Evolutionary conservation across 2,329 filamentous ascomycete genomes (phyloP).

Genomic region (Bipolaris victoriae): DNA sequence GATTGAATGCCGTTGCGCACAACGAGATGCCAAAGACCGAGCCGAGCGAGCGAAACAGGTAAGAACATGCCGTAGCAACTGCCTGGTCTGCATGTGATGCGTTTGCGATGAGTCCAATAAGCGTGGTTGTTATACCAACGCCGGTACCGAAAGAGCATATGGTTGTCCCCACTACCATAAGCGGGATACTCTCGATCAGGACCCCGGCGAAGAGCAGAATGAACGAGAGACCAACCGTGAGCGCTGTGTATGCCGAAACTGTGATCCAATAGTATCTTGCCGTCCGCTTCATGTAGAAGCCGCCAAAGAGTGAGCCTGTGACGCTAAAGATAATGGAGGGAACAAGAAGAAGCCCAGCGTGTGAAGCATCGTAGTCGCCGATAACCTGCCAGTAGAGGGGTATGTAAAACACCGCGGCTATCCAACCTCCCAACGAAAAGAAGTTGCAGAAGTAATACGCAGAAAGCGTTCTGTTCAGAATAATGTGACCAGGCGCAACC

Average conservation of each 20-base stretch:
- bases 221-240: slow-evolving; percentile 62
- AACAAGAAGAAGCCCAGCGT: slow-evolving; percentile 69
- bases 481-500: slow-evolving; percentile 76
- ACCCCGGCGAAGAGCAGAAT: slow-evolving; percentile 65
- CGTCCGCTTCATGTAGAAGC: slow-evolving; percentile 71
- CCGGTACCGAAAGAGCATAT: slow-evolving; percentile 62
- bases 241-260: slow-evolving; percentile 59
- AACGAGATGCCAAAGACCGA: slow-evolving; percentile 71
- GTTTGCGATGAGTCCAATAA: slow-evolving; percentile 75
- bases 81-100: slow-evolving; percentile 71
- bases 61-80: slow-evolving; percentile 77
- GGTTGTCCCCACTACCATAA: slow-evolving; percentile 64
- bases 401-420: slow-evolving; percentile 72
- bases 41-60: slow-evolving; percentile 78
- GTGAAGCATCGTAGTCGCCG: slow-evolving; percentile 66
- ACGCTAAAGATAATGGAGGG: slow-evolving; percentile 70
- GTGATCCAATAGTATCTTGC: slow-evolving; percentile 76
- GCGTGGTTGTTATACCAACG: slow-evolving; percentile 71
- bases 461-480: slow-evolving; percentile 70
- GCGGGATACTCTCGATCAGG: slow-evolving; percentile 55
- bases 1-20: slow-evolving; percentile 73
- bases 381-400: slow-evolving; percentile 80
- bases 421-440: slow-evolving; percentile 68
- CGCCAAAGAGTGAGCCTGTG: slow-evolving; percentile 67
- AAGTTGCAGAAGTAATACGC: slow-evolving; percentile 75